Evolutionary conservation across 139 green algal species (phyloP), one percentile per base, ranked within the genome.

Genomic region (Desmodesmus armatus): DNA sequence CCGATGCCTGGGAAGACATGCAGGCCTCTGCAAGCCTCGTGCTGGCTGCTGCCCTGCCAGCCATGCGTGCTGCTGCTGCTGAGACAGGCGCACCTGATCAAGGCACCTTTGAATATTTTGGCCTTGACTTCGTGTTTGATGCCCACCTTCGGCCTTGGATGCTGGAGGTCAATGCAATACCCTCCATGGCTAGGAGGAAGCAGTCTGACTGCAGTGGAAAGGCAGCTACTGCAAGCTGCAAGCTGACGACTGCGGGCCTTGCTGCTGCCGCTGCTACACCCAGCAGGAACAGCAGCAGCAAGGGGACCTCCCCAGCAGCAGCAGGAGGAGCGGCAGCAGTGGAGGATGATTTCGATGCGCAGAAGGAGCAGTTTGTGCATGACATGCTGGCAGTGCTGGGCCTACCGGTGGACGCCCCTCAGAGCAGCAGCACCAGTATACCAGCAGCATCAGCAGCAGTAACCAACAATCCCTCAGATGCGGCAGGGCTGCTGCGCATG

Each of bases 111-210:
- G 82, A 87, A 39, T 77, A 83, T 27, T 87, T 96, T 43, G 94
- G 94, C 0, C 23, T 95, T 0, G 94, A 97, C 82, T 95, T 96
- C 74, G 60, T 97, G 70, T 44, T 97, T 39, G 93, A 96, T 85
- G 43, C 84, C 27, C 66, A 87, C 35, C 72, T 94, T 17, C 43
- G 86, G 43, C 92, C 94, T 13, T 94, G 89, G 82, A 85, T 97
- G 58, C 53, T 97, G 69, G 94, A 97, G 74, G 71, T 96, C 19
- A 97, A 97, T 80, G 87, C 85, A 1, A 43, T 93, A 25, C 94
- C 94, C 44, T 95, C 88, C 51, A 74, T 97, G 82, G 91, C 92
- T 0, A 73, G 90, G 15, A 80, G 85, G 27, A 80, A 82, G 55
- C 60, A 69, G 39, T 23, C 66, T 15, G n/a, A 35, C 5, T 88